phyloP scores from a whole-genome alignment of 768 basidiomycete genomes.

The Peribolospora kevripleyi region DNA sequence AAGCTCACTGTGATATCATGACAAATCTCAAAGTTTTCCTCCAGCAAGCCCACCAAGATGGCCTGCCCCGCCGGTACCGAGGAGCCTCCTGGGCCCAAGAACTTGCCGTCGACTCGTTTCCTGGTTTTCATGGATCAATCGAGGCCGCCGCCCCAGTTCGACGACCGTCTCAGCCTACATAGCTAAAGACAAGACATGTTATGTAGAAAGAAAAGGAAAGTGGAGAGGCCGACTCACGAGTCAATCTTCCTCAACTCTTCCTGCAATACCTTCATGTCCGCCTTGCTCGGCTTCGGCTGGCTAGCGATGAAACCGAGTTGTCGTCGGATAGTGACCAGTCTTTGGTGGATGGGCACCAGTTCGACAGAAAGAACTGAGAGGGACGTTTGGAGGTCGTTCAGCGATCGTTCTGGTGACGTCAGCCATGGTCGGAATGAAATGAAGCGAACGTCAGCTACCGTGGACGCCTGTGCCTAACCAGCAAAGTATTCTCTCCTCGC shows the following conservation, averaged over 20 bases:
- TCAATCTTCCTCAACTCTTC: constrained; percentile 91
- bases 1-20: constrained; percentile 69
- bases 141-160: background rate
- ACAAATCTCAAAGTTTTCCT: constrained; percentile 84
- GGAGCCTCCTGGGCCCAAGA: constrained; percentile 60
- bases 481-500: background rate
- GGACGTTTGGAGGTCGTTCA: constrained; percentile 55
- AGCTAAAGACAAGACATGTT: background rate
- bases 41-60: constrained; percentile 67
- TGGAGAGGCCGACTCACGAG: background rate
- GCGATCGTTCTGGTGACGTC: constrained; percentile 36
- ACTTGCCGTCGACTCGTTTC: constrained; percentile 86
- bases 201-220: background rate
- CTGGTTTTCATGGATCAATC: constrained; percentile 20
- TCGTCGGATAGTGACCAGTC: constrained; percentile 61
- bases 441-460: background rate
- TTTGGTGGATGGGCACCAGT: constrained; percentile 71
- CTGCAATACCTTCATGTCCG: constrained; percentile 65
- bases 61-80: constrained; percentile 79
- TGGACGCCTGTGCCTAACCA: background rate
- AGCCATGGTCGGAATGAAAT: background rate
- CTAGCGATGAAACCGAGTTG: constrained; percentile 71
- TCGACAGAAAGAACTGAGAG: constrained; percentile 70
- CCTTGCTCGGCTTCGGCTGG: constrained; percentile 48
- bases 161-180: background rate